Evolutionary conservation across 495 filamentous ascomycete genomes (phyloP).

Genomic region (Achaetomiella virescens): DNA sequence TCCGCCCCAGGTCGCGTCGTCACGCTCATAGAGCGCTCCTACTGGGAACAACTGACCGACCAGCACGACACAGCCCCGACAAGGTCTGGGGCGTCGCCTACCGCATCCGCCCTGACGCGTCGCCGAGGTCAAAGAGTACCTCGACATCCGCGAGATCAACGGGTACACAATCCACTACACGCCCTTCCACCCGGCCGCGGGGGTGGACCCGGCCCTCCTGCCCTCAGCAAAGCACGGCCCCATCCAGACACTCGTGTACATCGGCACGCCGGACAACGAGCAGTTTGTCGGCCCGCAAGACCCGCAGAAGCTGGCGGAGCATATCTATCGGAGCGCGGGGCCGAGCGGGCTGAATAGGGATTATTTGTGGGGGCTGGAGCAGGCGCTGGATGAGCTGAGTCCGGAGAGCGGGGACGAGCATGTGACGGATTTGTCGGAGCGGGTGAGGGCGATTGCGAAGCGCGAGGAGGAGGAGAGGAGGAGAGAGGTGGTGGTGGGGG

Average conservation of each 20-base stretch:
- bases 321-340: slow-evolving; percentile 70
- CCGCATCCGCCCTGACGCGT: slow-evolving; percentile 71
- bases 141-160: slow-evolving; percentile 95
- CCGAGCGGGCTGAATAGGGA: slow-evolving; percentile 89
- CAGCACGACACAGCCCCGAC: slow-evolving; percentile 53
- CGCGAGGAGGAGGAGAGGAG: slow-evolving; percentile 16
- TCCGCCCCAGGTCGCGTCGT: slow-evolving; percentile 83
- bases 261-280: slow-evolving; percentile 87
- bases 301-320: slow-evolving; percentile 72
- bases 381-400: slow-evolving; percentile 66
- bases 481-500: slow-evolving; percentile 7
- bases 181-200: slow-evolving; percentile 60
- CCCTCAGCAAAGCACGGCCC: slow-evolving; percentile 3
- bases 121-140: slow-evolving; percentile 73
- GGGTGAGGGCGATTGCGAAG: slow-evolving; percentile 45
- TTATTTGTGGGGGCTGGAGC: slow-evolving; percentile 80
- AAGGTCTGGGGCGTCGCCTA: slow-evolving; percentile 90
- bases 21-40: slow-evolving; percentile 75
- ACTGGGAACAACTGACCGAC: slow-evolving; percentile 77
- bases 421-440: slow-evolving; percentile 56
- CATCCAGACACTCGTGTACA: slow-evolving; percentile 70
- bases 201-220: slow-evolving; percentile 14
- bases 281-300: slow-evolving; percentile 85
- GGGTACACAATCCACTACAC: slow-evolving; percentile 90
- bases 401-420: slow-evolving; percentile 78